These are phyloP conservation scores for Penicillium fuscoglaucum DNA, from an alignment of 2,329 filamentous ascomycete genomes.

Conservation along the genomic window DNA sequence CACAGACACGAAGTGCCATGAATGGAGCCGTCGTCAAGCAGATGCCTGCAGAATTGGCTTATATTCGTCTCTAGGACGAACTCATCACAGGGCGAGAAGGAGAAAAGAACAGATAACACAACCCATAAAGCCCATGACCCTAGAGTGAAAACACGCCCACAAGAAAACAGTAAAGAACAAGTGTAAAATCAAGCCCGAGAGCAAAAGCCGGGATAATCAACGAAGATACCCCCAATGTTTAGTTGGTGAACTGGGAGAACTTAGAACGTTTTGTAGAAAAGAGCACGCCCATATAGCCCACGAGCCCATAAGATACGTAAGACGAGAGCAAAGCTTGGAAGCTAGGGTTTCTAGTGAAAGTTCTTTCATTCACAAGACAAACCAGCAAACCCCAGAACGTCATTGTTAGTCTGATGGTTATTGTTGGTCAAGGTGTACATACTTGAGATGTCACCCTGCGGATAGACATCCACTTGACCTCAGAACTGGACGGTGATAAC, in stretches of 20 bases:
- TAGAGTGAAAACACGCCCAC: background rate
- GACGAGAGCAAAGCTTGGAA: background rate
- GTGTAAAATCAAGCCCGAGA: background rate
- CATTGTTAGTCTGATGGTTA: background rate
- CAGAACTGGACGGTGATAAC: no score
- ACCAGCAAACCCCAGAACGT: background rate
- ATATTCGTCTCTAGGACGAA: slow-evolving; percentile 6
- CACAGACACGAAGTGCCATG: background rate
- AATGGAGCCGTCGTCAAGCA: slow-evolving; percentile 2
- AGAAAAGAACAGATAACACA: background rate
- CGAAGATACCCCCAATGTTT: no score
- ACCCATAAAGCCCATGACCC: background rate
- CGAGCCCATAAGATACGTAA: background rate
- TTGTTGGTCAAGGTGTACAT: background rate
- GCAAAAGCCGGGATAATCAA: background rate
- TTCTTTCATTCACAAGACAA: background rate
- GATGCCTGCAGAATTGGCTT: slow-evolving; percentile 15
- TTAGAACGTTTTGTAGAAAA: background rate
- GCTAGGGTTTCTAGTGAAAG: background rate
- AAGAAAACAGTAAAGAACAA: background rate
- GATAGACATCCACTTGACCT: no score
- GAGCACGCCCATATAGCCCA: background rate
- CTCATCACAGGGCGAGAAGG: slow-evolving; percentile 9
- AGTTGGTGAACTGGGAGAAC: background rate
- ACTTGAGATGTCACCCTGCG: no score